Evolutionary conservation across 345 rosid genomes (phyloP), one percentile per base, ranked within the genome.

Genomic region (Dovyalis caffra): DNA sequence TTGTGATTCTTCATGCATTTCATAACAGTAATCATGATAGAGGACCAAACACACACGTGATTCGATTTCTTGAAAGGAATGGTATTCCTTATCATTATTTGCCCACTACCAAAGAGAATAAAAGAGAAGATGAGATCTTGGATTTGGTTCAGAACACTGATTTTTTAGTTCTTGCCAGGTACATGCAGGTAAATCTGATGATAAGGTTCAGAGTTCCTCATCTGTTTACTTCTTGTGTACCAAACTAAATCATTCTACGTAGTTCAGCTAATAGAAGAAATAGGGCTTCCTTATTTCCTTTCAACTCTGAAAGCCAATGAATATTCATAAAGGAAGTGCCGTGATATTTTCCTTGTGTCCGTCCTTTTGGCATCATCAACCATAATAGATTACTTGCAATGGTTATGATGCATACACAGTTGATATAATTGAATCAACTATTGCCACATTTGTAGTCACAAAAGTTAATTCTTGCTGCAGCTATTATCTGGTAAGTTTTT

Each of bases 81-180:
- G 88, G 90, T 33, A 91, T 93, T 83, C 92, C 97, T n/a, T 95
- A 88, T 83, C 94, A 93, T 87, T 84, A 70, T 84, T 74, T 95
- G 84, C 72, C 43, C 20, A 87, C 90, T 71, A 86, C 82, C 53
- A 70, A 82, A 34, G 94, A 86, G 65, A 83, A 87, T 68, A 79
- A 89, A 74, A 86, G 90, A 80, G 99, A 93, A 77, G 87, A 71
- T 64, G 93, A 93, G 85, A 89, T 91, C 71, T 78, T 93, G 86
- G 92, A 86, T 60, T 82, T 95, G 89, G 93, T 93, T 37, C 87
- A 84, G 85, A 81, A 85, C 79, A 95, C 97, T 8, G 97, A 95
- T 81, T 95, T 95, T 78, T 65, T 95, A 72, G 95, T 95, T 67
- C 98, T 93, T 35, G 99, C 98, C 64, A 91, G 98, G 85, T 95